Percentiles rank a stretch among this genome's conserved stretches.
Evolutionary conservation across 352 stramenopile genomes (phyloP).

Genomic region (Globisporangium iwayamae): DNA sequence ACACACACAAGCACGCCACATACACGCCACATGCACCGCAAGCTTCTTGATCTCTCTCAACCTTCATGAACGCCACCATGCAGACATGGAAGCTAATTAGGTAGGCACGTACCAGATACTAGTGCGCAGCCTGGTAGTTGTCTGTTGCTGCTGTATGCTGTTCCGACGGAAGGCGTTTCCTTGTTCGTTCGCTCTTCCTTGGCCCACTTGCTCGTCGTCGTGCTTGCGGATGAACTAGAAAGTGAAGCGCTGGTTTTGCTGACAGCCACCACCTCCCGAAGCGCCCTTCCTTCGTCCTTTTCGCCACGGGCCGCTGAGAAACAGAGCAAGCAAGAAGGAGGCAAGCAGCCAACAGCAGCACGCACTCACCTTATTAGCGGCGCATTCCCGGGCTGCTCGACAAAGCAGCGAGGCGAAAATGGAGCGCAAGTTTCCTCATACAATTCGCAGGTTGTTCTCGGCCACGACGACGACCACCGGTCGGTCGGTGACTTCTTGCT

Average conservation of each 20-base stretch:
- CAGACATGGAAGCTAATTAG: neutral
- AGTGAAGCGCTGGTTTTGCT: conserved; percentile 5
- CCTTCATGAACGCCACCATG: neutral
- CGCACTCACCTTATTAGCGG: neutral
- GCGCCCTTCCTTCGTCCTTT: neutral
- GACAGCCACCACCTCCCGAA: neutral
- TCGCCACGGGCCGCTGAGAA: neutral
- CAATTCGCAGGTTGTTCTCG: conserved; percentile 14
- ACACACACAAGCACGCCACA: neutral
- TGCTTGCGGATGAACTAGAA: neutral
- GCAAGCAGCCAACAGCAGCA: neutral
- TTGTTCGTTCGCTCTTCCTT: neutral
- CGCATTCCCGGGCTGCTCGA: conserved; percentile 3
- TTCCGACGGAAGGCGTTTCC: neutral
- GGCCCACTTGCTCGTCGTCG: neutral
- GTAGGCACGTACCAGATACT: neutral
- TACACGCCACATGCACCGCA: neutral
- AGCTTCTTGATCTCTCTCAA: neutral
- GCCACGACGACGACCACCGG: conserved; percentile 13
- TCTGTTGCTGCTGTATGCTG: too few relatives aligned
- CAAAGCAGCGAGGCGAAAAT: conserved; percentile 5
- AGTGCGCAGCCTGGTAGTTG: too few relatives aligned
- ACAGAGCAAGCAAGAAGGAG: neutral
- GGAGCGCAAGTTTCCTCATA: conserved; percentile 10
- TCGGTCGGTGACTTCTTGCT: conserved; percentile 9